Evolutionary conservation across 2,329 filamentous ascomycete genomes (phyloP).

Genomic region (Pestalotiopsis sp.): DNA sequence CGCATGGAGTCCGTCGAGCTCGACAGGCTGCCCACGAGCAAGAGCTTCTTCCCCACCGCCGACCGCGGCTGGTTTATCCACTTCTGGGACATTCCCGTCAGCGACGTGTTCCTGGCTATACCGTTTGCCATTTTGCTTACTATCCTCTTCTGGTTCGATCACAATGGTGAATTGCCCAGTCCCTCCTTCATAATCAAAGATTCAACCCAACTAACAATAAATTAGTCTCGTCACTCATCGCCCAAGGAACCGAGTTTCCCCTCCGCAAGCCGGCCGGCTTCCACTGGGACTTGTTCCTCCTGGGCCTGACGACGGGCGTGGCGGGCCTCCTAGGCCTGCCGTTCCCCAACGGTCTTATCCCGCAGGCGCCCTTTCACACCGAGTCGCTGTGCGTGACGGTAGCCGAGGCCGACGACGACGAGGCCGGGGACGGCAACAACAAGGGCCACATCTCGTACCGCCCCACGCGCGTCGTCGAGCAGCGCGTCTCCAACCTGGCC

Average conservation of each 20-base stretch:
- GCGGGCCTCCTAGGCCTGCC: conserved; percentile 77
- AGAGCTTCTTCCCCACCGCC: conserved; percentile 76
- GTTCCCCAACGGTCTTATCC: conserved; percentile 82
- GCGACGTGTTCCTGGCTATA: conserved; percentile 80
- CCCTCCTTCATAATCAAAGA: background rate
- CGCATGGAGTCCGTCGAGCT: conserved; percentile 74
- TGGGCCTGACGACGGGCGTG: conserved; percentile 76
- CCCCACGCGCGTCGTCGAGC: conserved; percentile 70
- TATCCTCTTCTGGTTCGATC: conserved; percentile 86
- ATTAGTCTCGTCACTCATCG: conserved; percentile 77
- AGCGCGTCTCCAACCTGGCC: conserved; percentile 76
- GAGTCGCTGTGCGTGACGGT: conserved; percentile 74
- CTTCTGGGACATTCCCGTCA: conserved; percentile 76
- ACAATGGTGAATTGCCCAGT: conserved; percentile 62
- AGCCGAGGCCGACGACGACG: conserved; percentile 53
- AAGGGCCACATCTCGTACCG: conserved; percentile 58
- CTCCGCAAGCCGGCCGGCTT: conserved; percentile 81
- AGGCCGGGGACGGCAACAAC: conserved; percentile 40
- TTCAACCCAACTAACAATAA: conserved; percentile 10
- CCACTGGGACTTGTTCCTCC: conserved; percentile 83
- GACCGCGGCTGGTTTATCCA: conserved; percentile 76
- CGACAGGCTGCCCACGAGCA: conserved; percentile 72
- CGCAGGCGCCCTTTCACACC: conserved; percentile 82
- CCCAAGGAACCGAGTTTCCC: conserved; percentile 81
- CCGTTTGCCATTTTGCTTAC: conserved; percentile 84